Evolutionary conservation across 2,329 filamentous ascomycete genomes (phyloP).

Genomic region (Clonostachys byssicola): DNA sequence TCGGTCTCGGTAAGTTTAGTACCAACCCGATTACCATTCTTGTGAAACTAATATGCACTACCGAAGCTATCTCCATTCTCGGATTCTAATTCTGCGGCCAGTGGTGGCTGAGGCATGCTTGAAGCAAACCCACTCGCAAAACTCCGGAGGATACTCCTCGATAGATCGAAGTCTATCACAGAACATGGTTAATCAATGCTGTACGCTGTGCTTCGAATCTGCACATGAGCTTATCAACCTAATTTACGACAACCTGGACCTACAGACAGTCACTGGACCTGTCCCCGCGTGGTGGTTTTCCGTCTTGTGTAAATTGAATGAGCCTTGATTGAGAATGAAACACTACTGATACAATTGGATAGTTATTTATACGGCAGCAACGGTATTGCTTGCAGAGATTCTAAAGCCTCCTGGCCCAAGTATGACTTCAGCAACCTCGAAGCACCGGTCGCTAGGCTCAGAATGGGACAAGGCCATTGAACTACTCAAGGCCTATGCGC

Average conservation of each 20-base stretch:
- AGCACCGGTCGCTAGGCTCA: neutral
- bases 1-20: neutral
- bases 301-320: constrained; percentile 2
- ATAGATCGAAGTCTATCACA: neutral
- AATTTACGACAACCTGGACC: neutral
- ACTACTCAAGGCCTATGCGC: constrained; percentile 1
- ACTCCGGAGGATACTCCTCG: neutral
- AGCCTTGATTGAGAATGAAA: neutral
- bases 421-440: neutral
- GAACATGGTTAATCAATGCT: neutral
- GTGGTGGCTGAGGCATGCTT: constrained; percentile 1
- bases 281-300: constrained; percentile 3
- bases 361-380: constrained; percentile 3
- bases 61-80: neutral
- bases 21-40: neutral
- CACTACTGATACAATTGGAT: neutral
- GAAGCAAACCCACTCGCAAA: neutral
- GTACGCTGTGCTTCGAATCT: neutral
- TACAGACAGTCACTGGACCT: constrained; percentile 1
- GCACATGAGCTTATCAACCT: constrained; percentile 1
- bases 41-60: neutral
- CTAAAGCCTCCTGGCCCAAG: neutral
- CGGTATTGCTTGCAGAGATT: constrained; percentile 1
- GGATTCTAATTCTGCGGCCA: constrained; percentile 1
- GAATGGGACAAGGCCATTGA: constrained; percentile 2